These are phyloP conservation scores for Nemania serpens DNA, from an alignment of 2,329 filamentous ascomycete species.

Conservation along the genomic window DNA sequence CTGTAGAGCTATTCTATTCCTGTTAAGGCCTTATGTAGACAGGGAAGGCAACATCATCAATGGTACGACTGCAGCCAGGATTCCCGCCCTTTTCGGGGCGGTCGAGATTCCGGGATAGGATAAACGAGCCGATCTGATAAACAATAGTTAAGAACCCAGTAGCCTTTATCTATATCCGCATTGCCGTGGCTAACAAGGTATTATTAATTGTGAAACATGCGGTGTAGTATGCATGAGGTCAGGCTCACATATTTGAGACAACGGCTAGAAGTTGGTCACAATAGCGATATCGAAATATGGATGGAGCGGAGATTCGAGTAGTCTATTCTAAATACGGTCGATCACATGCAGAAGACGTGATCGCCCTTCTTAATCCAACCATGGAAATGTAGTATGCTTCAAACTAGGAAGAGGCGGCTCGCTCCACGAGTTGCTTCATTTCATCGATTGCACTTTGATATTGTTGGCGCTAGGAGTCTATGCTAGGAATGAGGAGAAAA, in stretches of 20 bases:
- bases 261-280: not conserved
- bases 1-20: no score
- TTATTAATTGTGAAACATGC: no score
- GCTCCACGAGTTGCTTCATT: constrained; percentile 11
- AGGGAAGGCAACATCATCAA: no score
- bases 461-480: not conserved
- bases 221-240: not conserved
- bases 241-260: not conserved
- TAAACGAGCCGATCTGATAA: no score
- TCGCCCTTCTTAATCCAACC: not conserved
- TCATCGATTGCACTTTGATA: constrained; percentile 3
- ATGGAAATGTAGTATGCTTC: not conserved
- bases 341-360: not conserved
- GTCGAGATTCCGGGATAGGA: no score
- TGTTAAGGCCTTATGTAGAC: no score
- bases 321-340: not conserved
- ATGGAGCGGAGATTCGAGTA: not conserved
- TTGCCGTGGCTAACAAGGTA: no score
- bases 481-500: not conserved
- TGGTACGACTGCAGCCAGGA: no score
- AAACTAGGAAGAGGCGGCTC: not conserved
- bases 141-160: no score
- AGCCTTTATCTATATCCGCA: no score
- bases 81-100: no score
- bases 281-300: not conserved